These are phyloP conservation scores for Phaeophleospora eucalypticola DNA, from an alignment of 2,329 filamentous ascomycete species.

Conservation along the genomic window DNA sequence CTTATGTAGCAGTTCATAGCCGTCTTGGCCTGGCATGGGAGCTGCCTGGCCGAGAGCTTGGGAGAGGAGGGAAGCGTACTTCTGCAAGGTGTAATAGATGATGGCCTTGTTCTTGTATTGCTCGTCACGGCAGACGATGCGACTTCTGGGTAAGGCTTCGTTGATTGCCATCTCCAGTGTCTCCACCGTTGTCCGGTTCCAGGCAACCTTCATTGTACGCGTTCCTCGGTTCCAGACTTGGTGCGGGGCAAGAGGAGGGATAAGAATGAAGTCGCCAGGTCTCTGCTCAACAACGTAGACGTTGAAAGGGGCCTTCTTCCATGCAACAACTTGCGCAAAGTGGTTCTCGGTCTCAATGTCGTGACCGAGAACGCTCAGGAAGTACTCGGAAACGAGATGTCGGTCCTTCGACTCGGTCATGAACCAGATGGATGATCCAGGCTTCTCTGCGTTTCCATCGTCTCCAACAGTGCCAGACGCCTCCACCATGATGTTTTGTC, in stretches of 20 bases:
- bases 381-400: slow-evolving; percentile 86
- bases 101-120: slow-evolving; percentile 99
- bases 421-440: slow-evolving; percentile 94
- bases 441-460: slow-evolving; percentile 65
- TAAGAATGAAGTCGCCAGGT: slow-evolving; percentile 85
- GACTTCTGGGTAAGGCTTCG: slow-evolving; percentile 82
- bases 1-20: slow-evolving; percentile 32
- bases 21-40: slow-evolving; percentile 35
- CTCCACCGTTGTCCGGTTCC: slow-evolving; percentile 92
- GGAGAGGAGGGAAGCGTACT: slow-evolving; percentile 63
- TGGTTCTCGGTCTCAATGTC: slow-evolving; percentile 97
- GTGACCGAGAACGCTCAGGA: slow-evolving; percentile 85
- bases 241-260: slow-evolving; percentile 88
- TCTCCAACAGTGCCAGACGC: slow-evolving; percentile 63
- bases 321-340: slow-evolving; percentile 91
- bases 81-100: slow-evolving; percentile 78
- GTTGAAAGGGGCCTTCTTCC: slow-evolving; percentile 90
- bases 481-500: slow-evolving; percentile 98
- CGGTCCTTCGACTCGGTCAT: slow-evolving; percentile 97
- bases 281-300: slow-evolving; percentile 91
- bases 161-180: slow-evolving; percentile 80
- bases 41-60: slow-evolving; percentile 51
- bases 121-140: slow-evolving; percentile 91
- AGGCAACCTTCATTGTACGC: slow-evolving; percentile 93
- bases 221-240: slow-evolving; percentile 98